A percentile compares a stretch with the other conserved stretches of the same genome.
These are phyloP conservation scores for Xerocomellus amylosporus DNA, from an alignment of 768 basidiomycete species.

Conservation along the genomic window DNA sequence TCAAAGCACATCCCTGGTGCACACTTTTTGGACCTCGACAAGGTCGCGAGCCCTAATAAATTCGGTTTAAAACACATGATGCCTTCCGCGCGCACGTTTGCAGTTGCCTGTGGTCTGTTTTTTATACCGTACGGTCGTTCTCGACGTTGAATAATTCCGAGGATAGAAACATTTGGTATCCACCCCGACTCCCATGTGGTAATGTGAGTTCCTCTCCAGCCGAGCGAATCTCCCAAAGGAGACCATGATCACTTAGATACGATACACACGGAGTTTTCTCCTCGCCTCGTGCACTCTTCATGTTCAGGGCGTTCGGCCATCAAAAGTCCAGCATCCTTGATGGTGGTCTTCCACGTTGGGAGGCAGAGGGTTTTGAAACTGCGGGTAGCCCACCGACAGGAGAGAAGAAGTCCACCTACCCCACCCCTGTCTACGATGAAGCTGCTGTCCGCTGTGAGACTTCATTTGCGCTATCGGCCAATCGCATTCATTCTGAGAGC, in stretches of 20 bases:
- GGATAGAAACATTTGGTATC: conserved; percentile 71
- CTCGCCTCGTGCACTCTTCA: conserved; percentile 89
- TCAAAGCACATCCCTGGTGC: conserved; percentile 67
- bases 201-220: conserved; percentile 46
- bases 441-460: conserved; percentile 44
- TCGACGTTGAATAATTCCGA: conserved; percentile 8
- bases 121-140: conserved; percentile 1
- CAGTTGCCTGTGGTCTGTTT: conserved; percentile 71
- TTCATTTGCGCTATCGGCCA: conserved; percentile 33
- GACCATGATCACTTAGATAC: conserved; percentile 51
- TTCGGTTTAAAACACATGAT: conserved; percentile 94
- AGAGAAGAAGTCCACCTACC: conserved; percentile 40
- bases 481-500: conserved; percentile 20
- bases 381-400: conserved; percentile 36
- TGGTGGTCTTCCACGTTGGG: conserved; percentile 89
- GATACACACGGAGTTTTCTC: conserved; percentile 91
- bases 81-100: conserved; percentile 69
- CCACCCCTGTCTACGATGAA: conserved; percentile 50
- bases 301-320: conserved; percentile 92
- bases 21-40: conserved; percentile 76
- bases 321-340: conserved; percentile 81
- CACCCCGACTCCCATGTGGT: conserved; percentile 74
- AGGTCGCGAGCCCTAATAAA: conserved; percentile 68
- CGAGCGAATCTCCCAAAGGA: conserved; percentile 4
- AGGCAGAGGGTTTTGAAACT: conserved; percentile 58